phyloP scores from a whole-genome alignment of 2,329 filamentous ascomycete genomes.

The Pochonia chlamydosporia region DNA sequence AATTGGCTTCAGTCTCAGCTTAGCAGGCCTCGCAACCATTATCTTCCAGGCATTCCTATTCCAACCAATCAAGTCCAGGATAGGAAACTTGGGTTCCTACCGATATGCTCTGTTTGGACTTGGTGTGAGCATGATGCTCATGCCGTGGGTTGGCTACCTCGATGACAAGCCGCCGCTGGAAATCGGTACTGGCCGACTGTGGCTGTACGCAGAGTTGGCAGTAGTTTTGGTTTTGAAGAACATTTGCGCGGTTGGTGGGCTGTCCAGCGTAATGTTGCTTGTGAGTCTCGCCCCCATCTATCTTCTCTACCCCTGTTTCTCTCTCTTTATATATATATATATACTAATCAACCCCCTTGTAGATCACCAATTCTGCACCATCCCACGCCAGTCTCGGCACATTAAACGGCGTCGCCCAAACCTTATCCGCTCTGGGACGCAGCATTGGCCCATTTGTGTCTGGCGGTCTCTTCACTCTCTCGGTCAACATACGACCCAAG shows the following conservation, averaged over 20 bases:
- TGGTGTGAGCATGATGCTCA: constrained; percentile 74
- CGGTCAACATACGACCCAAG: constrained; percentile 66
- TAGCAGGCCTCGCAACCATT: constrained; percentile 81
- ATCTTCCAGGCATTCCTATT: constrained; percentile 86
- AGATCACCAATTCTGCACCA: constrained; percentile 92
- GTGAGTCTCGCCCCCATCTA: constrained; percentile 46
- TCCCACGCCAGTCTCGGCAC: constrained; percentile 81
- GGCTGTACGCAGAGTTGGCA: constrained; percentile 79
- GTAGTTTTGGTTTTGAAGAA: constrained; percentile 81
- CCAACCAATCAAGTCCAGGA: constrained; percentile 65
- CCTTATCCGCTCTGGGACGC: constrained; percentile 82
- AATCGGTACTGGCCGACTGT: constrained; percentile 55
- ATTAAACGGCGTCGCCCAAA: constrained; percentile 90
- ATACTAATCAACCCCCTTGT: background rate
- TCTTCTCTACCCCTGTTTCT: background rate
- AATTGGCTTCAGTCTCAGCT: constrained; percentile 79
- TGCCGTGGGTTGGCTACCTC: constrained; percentile 84
- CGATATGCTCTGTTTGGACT: constrained; percentile 72
- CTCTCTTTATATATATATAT: too few species aligned
- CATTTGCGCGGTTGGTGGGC: constrained; percentile 78
- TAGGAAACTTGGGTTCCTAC: constrained; percentile 85
- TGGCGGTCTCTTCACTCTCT: constrained; percentile 77
- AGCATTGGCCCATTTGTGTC: constrained; percentile 85
- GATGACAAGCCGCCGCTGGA: constrained; percentile 51
- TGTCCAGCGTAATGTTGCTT: constrained; percentile 83